A percentile compares a stretch with the other conserved stretches of the same genome.
Conservation (phyloP, 1,139 yeast species). For the Ogataea hybrid region DNA sequence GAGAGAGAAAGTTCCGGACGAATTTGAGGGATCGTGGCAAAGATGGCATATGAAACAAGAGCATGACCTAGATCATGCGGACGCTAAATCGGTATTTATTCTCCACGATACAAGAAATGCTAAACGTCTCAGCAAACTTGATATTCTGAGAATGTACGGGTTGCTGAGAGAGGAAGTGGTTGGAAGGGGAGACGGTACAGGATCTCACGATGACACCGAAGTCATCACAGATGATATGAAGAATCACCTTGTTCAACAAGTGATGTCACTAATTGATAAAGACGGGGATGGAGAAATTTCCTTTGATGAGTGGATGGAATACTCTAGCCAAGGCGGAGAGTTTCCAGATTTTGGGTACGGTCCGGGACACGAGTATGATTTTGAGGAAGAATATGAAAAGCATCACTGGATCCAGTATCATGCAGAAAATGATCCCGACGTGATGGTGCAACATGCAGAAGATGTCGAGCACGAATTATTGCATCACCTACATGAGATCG, state of each 20-base stretch:
- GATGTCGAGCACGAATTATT: constrained; percentile 87
- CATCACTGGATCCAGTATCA: constrained; percentile 95
- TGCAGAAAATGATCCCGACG: constrained; percentile 78
- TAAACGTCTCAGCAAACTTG: constrained; percentile 55
- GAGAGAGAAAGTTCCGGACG: constrained; percentile 27
- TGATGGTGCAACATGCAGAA: constrained; percentile 75
- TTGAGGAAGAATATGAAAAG: constrained; percentile 88
- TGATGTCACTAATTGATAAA: constrained; percentile 61
- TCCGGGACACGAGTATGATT: constrained; percentile 96
- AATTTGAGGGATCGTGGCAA: constrained; percentile 51
- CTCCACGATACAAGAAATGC: constrained; percentile 67
- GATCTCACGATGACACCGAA: constrained; percentile 65
- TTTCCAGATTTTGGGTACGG: constrained; percentile 94
- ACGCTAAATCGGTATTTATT: constrained; percentile 74
- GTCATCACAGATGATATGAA: constrained; percentile 52
- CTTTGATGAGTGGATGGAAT: constrained; percentile 71
- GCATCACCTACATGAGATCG: constrained; percentile 86
- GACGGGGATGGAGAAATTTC: constrained; percentile 65
- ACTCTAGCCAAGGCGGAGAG: constrained; percentile 58
- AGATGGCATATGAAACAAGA: constrained; percentile 90
- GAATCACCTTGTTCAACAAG: constrained; percentile 52
- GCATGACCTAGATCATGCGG: constrained; percentile 73
- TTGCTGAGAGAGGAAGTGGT: constrained; percentile 66
- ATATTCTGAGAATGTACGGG: constrained; percentile 81
- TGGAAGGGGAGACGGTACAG: constrained; percentile 92